Conservation (phyloP, 2,329 filamentous ascomycete species). For the Hymenoscyphus infarciens region DNA sequence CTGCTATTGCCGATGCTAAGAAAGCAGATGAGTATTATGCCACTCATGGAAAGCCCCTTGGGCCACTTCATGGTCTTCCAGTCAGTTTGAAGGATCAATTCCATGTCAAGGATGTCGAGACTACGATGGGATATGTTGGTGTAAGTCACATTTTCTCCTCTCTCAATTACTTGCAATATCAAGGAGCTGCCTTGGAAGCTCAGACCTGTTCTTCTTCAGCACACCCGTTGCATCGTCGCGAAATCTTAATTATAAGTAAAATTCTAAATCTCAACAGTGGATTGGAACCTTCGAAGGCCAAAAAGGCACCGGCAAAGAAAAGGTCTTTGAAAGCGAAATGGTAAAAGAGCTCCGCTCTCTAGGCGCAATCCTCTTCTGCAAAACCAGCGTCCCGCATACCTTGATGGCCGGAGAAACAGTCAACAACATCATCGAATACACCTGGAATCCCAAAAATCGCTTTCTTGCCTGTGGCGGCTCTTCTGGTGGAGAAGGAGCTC, state of each 20-base stretch:
- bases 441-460: constrained; percentile 34
- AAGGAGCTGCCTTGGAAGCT: background rate
- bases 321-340: constrained; percentile 16
- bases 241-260: background rate
- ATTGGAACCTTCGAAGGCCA: constrained; percentile 52
- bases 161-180: background rate
- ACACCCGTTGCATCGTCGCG: background rate
- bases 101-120: constrained; percentile 13
- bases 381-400: constrained; percentile 61
- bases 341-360: constrained; percentile 14
- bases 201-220: background rate
- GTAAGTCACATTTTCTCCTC: background rate
- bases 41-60: constrained; percentile 39
- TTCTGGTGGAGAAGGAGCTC: constrained; percentile 36
- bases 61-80: constrained; percentile 59
- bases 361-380: constrained; percentile 57
- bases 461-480: constrained; percentile 31
- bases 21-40: constrained; percentile 16
- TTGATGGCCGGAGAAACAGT: constrained; percentile 48
- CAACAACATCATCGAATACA: constrained; percentile 49
- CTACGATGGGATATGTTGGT: constrained; percentile 15
- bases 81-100: constrained; percentile 40
- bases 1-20: constrained; percentile 15
- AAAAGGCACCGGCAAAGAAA: constrained; percentile 38
- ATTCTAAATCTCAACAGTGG: constrained; percentile 15